These are phyloP conservation scores for Scheffersomyces lignicola DNA, from an alignment of 1,139 yeast genomes.

Conservation along the genomic window DNA sequence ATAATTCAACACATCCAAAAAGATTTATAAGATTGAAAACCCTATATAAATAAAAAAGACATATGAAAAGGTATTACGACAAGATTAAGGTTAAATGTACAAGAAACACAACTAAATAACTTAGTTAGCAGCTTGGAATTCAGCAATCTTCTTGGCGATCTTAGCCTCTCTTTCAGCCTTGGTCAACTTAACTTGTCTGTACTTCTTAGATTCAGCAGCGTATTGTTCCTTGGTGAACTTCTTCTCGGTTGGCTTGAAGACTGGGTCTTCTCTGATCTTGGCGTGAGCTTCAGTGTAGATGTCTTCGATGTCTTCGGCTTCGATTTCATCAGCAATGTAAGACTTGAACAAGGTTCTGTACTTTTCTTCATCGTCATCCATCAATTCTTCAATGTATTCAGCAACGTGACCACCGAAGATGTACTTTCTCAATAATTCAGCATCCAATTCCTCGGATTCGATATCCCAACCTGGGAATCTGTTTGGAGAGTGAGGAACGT, in stretches of 20 bases:
- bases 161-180: conserved; percentile 87
- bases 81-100: conserved; percentile 2
- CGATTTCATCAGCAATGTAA: conserved; percentile 95
- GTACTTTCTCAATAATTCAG: conserved; percentile 97
- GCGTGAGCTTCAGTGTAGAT: conserved; percentile 93
- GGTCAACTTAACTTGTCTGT: conserved; percentile 86
- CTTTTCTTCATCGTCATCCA: conserved; percentile 99
- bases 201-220: conserved; percentile 95
- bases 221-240: conserved; percentile 97
- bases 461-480: conserved; percentile 99
- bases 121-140: conserved; percentile 62
- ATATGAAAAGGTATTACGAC: neutral
- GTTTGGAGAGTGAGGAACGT: conserved; percentile 99
- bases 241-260: conserved; percentile 87
- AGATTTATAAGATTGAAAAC: conserved; percentile 3
- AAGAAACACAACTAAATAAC: conserved; percentile 13
- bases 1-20: conserved; percentile 1
- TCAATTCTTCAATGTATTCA: conserved; percentile 99
- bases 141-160: conserved; percentile 90
- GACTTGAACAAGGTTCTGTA: conserved; percentile 94
- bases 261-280: conserved; percentile 94
- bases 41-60: conserved; percentile 4
- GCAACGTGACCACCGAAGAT: conserved; percentile 99
- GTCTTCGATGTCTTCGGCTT: conserved; percentile 96
- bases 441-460: conserved; percentile 97